Evolutionary conservation across 2,329 filamentous ascomycete genomes (phyloP), one percentile per base, ranked within the genome.

Genomic region (Trichoderma sp.): DNA sequence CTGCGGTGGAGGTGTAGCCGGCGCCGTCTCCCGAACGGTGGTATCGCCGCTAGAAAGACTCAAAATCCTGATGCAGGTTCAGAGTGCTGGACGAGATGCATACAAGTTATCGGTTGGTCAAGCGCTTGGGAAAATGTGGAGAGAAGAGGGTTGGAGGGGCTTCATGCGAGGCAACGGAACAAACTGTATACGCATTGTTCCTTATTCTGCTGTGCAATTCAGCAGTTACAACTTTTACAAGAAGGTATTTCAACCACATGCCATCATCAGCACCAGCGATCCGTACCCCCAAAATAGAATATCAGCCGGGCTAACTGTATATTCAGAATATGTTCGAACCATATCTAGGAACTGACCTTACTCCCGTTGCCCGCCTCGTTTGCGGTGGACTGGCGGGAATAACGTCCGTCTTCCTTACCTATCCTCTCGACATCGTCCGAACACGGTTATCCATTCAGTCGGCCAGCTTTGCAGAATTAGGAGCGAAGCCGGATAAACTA

Each of bases 161-260:
- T 97, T 98, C 81, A 97, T 99, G 94, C 89, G 94, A 73, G 96
- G 96, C 64, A 99, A 99, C 79, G 96, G 96, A 72, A 97, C 94
- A 70, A 99, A 99, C 80, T 99, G 96, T 84, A 93, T 99, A 75
- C 92, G 96, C 71, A 99, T 99, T 73, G 93, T 99, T 64, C 96
- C 96, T 5, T 99, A 99, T 80, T 98, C 95, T 60, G 96, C 96
- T 13, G 96, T 98, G 51, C 96, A 99, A 77, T 99, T 99, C 80
- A 95, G 95, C 74, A 96, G 94, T 77, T 99, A 98, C 83, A 98
- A 97, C 79, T 89, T 98, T 74, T 99, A 99, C 82, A 97, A 97
- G 81, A 87, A 89, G 82, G 94, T 96, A 83, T 78, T 24, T 34
- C 11, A 30, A 32, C 3, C 39, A 52, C 37, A 26, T 16, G n/a